Evolutionary conservation across 805 yeast species (phyloP).

Genomic region (Starmerella sirachaensis): DNA sequence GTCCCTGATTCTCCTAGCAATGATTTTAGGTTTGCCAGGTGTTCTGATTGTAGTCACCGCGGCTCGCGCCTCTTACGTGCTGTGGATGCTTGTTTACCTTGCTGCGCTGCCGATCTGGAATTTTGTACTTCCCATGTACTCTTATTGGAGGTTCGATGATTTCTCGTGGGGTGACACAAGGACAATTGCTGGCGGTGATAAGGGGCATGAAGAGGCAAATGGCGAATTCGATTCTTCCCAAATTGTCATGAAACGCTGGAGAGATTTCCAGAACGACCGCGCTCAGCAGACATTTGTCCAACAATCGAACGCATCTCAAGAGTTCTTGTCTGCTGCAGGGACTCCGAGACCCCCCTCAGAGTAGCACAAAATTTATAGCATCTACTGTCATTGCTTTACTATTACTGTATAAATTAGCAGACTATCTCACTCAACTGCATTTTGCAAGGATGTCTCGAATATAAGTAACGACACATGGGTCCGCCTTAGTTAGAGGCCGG

Average conservation of each 20-base stretch:
- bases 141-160: conserved; percentile 92
- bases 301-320: neutral
- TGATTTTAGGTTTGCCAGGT: conserved; percentile 81
- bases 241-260: conserved; percentile 88
- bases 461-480: neutral
- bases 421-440: neutral
- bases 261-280: conserved; percentile 79
- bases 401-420: neutral
- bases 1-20: conserved; percentile 61
- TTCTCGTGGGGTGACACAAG: conserved; percentile 95
- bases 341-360: no score
- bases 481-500: no score
- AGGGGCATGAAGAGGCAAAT: conserved; percentile 53
- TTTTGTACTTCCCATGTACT: conserved; percentile 71
- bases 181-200: conserved; percentile 57
- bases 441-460: neutral
- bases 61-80: conserved; percentile 53
- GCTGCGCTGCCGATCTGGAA: conserved; percentile 89
- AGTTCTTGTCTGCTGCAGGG: neutral
- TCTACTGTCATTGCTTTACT: neutral
- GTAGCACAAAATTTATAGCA: neutral
- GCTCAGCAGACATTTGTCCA: conserved; percentile 9
- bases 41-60: conserved; percentile 69
- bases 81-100: conserved; percentile 71
- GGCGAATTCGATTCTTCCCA: conserved; percentile 88